Base-by-base conservation (phyloP, 306 rosid genomes). In the Prosopis cineraria region DNA sequence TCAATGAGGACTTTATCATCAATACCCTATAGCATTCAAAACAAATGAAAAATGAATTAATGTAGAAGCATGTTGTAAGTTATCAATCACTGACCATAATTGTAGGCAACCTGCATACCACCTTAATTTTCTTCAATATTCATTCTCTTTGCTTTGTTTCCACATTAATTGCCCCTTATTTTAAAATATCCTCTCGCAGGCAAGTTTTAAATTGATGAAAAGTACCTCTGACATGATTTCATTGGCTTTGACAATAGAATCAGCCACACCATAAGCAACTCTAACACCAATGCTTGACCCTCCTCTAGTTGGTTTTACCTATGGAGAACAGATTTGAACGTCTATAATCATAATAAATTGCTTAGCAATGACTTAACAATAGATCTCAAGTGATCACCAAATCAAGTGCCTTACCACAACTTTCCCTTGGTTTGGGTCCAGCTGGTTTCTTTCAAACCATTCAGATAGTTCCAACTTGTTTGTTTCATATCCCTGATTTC, bases 211-310 rank as follows among this genome's bases (percentile, higher is more conserved):
- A 69, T 77, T 17, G 70, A 78, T 63, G 20, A 5, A 80, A 80
- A 79, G 62, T 82, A 94, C 98, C 97, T 92, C 88, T 17, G 85
- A 84, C 66, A 94, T 89, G 75, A 92, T 84, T 85, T 89, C 85
- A 76, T 86, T 80, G 31, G 97, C 96, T 81, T 90, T 92, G 43
- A 50, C 70, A 65, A 90, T 81, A 62, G 98, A 85, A 87, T 94
- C 97, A 40, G 41, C 81, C 80, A 92, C 89, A 66, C 98, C 98
- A 73, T 94, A 92, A 60, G 97, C 98, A 79, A 92, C 98, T 24
- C 74, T 83, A 47, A 94, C 98, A 55, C 98, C 98, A 37, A 94
- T 90, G 86, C 98, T 94, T 78, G 97, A 94, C 53, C 98, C 98
- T 67, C 95, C 98, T 79, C 84, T 89, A 59, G 88, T 84, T 88